phyloP scores from a whole-genome alignment of 2,329 filamentous ascomycete genomes.

The Biscogniauxia marginata region DNA sequence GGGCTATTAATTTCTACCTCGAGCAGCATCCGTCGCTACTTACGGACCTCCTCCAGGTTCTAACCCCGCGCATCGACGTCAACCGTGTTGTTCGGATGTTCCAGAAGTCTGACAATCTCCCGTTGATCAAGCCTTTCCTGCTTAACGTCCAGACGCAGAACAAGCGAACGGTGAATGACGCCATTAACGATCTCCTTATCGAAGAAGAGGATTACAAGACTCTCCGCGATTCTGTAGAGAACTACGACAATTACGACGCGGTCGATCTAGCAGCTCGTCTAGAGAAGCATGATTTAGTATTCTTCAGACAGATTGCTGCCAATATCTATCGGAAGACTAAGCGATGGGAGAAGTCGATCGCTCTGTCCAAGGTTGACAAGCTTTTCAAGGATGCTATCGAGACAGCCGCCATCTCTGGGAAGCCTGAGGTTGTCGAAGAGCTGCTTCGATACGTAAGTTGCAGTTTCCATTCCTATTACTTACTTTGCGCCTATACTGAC shows the following conservation, averaged over 20 bases:
- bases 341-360: constrained; percentile 98
- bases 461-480: constrained; percentile 1
- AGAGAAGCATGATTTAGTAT: constrained; percentile 96
- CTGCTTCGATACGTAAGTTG: constrained; percentile 90
- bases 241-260: constrained; percentile 98
- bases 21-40: constrained; percentile 94
- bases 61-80: constrained; percentile 93
- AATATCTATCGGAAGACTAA: constrained; percentile 99
- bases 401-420: constrained; percentile 88
- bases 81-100: constrained; percentile 99
- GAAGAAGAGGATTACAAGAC: constrained; percentile 99
- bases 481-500: constrained; percentile 31
- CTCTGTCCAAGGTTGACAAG: constrained; percentile 98
- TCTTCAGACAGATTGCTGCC: constrained; percentile 98
- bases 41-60: constrained; percentile 88
- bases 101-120: constrained; percentile 96
- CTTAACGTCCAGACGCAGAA: constrained; percentile 95
- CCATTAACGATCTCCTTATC: constrained; percentile 95
- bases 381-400: constrained; percentile 99
- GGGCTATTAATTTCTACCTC: constrained; percentile 93
- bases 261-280: constrained; percentile 87
- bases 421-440: constrained; percentile 91
- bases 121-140: constrained; percentile 97
- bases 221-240: constrained; percentile 92
- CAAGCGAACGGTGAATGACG: constrained; percentile 97